A percentile compares a stretch with the other conserved stretches of the same genome.
Evolutionary conservation across 225 moss, liverwort and hornwort species (phyloP).

Genomic region (Marchantia polymorpha): DNA sequence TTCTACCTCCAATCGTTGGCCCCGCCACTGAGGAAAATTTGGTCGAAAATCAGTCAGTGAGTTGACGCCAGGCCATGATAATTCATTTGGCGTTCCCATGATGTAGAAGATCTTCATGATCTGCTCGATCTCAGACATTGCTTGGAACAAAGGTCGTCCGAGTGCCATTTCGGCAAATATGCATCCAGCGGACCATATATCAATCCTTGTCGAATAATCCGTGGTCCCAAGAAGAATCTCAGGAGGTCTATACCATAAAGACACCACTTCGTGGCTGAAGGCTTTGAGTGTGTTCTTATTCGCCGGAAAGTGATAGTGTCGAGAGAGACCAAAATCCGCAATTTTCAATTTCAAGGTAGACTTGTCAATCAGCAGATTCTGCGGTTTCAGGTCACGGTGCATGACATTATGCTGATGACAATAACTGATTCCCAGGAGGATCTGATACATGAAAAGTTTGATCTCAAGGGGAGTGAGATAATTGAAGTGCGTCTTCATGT

Average conservation of each 20-base stretch:
- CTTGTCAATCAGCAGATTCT: conserved; percentile 13
- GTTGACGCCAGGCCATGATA: neutral
- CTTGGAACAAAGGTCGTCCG: neutral
- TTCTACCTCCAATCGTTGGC: neutral
- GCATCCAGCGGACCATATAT: neutral
- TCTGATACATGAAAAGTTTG: neutral
- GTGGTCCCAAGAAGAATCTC: neutral
- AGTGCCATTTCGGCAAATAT: conserved; percentile 4
- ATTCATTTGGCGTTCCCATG: neutral
- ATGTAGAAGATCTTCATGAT: neutral
- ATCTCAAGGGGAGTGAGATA: neutral
- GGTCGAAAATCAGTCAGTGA: neutral
- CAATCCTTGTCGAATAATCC: neutral
- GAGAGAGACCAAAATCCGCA: conserved; percentile 12
- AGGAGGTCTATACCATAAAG: conserved; percentile 1
- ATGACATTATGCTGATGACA: neutral
- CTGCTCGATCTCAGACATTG: neutral
- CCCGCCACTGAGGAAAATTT: neutral
- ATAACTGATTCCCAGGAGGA: neutral
- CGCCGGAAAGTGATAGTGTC: neutral
- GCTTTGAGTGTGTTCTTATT: neutral
- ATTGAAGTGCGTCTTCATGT: neutral
- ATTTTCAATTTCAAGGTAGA: neutral
- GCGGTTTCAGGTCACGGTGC: conserved; percentile 13
- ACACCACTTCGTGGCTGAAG: conserved; percentile 1